A percentile compares a stretch with the other conserved stretches of the same genome.
These are phyloP conservation scores for Cutaneotrichosporon sp. DNA, from an alignment of 1,284 basidiomycete species.

Conservation along the genomic window DNA sequence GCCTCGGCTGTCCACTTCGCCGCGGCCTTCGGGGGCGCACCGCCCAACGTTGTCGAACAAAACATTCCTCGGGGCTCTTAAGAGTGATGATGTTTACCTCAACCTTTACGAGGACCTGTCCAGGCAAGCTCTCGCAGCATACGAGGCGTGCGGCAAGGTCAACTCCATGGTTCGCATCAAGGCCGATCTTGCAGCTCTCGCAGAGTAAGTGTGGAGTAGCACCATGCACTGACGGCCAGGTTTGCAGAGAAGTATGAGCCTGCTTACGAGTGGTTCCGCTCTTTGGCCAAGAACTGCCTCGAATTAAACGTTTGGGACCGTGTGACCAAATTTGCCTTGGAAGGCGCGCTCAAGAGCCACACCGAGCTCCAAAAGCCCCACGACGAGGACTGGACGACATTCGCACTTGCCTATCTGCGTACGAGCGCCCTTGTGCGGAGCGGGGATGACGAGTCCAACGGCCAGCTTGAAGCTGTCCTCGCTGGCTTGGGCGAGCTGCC, in stretches of 20 bases:
- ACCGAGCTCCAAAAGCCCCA: conserved; percentile 19
- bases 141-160: conserved; percentile 68
- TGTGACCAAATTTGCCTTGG: conserved; percentile 32
- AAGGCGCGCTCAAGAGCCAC: conserved; percentile 31
- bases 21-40: no score
- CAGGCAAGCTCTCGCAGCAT: conserved; percentile 74
- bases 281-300: conserved; percentile 32
- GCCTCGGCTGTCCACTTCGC: not conserved
- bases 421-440: conserved; percentile 18
- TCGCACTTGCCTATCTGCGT: conserved; percentile 41
- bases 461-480: conserved; percentile 14
- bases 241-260: conserved; percentile 25
- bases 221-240: conserved; percentile 9
- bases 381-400: conserved; percentile 36
- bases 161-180: conserved; percentile 80
- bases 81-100: conserved; percentile 60
- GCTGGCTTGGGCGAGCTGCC: conserved; percentile 18
- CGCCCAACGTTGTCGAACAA: conserved; percentile 54
- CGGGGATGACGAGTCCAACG: not conserved
- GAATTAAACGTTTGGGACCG: conserved; percentile 38
- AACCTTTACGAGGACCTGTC: conserved; percentile 67
- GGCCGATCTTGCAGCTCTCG: conserved; percentile 75
- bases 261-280: conserved; percentile 34
- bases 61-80: conserved; percentile 61
- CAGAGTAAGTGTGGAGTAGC: conserved; percentile 57